A percentile compares a stretch with the other conserved stretches of the same genome.
Conservation (phyloP, 208 protist genomes). For the Trichomonas vaginalis region DNA sequence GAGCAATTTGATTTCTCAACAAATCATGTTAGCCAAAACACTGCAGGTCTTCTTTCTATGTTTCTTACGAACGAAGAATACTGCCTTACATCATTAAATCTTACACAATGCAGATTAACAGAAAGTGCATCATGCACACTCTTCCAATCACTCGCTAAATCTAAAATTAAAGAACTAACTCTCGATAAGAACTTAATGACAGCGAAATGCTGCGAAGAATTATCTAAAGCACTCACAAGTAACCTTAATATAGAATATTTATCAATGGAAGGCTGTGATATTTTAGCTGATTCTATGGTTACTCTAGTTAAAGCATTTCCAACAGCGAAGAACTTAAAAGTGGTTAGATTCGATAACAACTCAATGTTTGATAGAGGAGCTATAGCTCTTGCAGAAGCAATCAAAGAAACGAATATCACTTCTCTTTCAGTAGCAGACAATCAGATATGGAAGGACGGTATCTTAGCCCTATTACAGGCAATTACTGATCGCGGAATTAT, state of each 20-base stretch:
- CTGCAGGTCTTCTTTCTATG: background rate
- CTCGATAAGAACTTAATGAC: background rate
- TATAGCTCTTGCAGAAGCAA: background rate
- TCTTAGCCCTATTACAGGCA: background rate
- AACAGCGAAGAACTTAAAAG: background rate
- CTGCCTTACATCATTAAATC: background rate
- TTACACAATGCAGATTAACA: background rate
- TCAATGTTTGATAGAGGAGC: background rate
- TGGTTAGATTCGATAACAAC: background rate
- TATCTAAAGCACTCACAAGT: background rate
- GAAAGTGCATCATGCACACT: background rate
- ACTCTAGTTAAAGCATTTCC: background rate
- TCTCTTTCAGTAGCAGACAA: background rate
- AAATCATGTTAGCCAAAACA: background rate
- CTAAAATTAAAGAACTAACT: background rate
- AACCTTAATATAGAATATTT: background rate
- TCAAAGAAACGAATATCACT: background rate
- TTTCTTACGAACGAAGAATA: background rate
- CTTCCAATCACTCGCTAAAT: background rate
- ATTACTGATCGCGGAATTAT: background rate
- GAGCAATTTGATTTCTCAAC: background rate
- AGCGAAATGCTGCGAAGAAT: background rate
- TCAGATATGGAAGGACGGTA: background rate
- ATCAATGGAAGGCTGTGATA: background rate
- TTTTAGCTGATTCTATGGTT: background rate